These are phyloP conservation scores for Macrotyloma uniflorum DNA, from an alignment of 306 rosid species.

Conservation along the genomic window DNA sequence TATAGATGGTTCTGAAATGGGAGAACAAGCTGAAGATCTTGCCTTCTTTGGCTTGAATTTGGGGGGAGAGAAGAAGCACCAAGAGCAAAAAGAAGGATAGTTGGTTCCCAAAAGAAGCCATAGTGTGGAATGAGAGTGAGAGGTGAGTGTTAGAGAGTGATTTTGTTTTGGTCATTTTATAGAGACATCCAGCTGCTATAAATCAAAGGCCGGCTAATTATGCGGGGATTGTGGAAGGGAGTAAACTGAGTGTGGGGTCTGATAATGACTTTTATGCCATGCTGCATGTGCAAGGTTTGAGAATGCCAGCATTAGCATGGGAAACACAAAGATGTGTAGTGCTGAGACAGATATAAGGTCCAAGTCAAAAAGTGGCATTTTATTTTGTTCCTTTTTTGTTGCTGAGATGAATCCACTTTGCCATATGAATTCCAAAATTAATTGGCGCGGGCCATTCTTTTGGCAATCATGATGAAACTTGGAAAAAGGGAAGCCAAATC, in stretches of 20 bases:
- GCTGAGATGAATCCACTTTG: not conserved
- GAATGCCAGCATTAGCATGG: slow-evolving; percentile 43
- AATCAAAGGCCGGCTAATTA: slow-evolving; percentile 37
- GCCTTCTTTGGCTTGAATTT: slow-evolving; percentile 61
- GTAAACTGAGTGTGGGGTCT: slow-evolving; percentile 48
- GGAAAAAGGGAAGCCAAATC: not conserved
- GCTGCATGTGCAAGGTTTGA: slow-evolving; percentile 60
- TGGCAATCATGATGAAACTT: slow-evolving; percentile 4
- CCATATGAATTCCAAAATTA: slow-evolving; percentile 25
- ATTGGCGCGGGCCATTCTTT: slow-evolving; percentile 27
- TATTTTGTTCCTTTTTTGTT: not conserved
- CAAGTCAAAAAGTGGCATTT: slow-evolving; percentile 40
- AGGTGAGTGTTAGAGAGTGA: slow-evolving; percentile 19
- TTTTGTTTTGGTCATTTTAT: slow-evolving; percentile 43
- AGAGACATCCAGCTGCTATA: not conserved
- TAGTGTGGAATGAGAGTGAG: slow-evolving; percentile 33
- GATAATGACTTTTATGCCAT: slow-evolving; percentile 41
- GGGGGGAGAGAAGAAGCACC: slow-evolving; percentile 48
- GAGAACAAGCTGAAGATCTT: slow-evolving; percentile 52
- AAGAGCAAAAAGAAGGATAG: slow-evolving; percentile 50
- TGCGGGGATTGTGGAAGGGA: slow-evolving; percentile 72
- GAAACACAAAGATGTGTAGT: slow-evolving; percentile 26
- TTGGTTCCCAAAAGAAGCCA: slow-evolving; percentile 51
- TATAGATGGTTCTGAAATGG: slow-evolving; percentile 33
- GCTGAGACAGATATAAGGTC: not conserved